Evolutionary conservation across 139 green algal species (phyloP).

Genomic region (Pleodorina starrii): DNA sequence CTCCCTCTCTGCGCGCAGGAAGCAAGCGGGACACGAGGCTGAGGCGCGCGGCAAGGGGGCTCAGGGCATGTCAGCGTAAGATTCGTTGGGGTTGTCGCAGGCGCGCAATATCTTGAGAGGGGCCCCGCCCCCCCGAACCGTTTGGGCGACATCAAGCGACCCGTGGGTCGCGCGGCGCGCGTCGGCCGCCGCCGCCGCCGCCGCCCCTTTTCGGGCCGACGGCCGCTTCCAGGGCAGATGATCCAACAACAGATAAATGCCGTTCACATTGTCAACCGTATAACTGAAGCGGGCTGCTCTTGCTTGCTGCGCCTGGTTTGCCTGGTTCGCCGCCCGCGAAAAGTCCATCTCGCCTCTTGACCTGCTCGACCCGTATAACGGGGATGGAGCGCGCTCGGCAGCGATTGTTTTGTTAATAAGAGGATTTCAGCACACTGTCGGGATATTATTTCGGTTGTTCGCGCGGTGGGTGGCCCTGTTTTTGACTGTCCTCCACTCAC

Average conservation of each 20-base stretch:
- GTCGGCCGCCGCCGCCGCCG: not conserved
- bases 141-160: not conserved
- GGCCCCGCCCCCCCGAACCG: not conserved
- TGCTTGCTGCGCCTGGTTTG: too few species aligned
- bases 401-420: too few species aligned
- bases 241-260: not conserved
- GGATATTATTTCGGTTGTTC: too few species aligned
- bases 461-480: not conserved
- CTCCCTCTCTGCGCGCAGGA: not conserved
- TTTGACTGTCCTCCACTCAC: not conserved
- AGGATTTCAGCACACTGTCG: too few species aligned
- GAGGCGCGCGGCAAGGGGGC: slow-evolving; percentile 3
- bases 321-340: too few species aligned
- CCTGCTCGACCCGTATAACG: too few species aligned
- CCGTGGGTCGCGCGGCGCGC: too few species aligned
- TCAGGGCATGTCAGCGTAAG: not conserved
- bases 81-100: not conserved
- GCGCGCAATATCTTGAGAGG: not conserved
- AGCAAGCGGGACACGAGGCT: slow-evolving; percentile 8
- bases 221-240: not conserved
- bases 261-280: too few species aligned
- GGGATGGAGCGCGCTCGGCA: too few species aligned
- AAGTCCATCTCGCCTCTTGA: too few species aligned
- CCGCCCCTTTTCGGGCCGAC: not conserved
- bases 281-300: too few species aligned